Evolutionary conservation across 2,329 filamentous ascomycete species (phyloP), one percentile per base, ranked within the genome.

Genomic region (Fusarium buxicola): DNA sequence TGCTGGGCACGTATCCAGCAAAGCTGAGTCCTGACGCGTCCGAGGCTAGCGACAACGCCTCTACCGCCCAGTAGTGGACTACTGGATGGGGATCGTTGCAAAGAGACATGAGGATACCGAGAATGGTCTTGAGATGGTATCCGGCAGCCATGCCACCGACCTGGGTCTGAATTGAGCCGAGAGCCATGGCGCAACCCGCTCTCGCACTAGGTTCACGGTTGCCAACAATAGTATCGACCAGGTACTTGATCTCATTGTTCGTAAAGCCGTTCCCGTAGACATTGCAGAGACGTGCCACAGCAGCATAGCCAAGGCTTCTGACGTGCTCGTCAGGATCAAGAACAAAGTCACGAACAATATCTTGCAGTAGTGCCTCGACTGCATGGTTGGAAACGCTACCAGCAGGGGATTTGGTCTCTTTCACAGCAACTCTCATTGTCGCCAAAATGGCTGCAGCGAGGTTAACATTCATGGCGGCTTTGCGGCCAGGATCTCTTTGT

Each of bases 101-200:
- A 9, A 99, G 84, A 8, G 95, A 98, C 91, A 98, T 96, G n/a
- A 99, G 81, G 34, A 99, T 96, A 15, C 94, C 91, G n/a, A 97
- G 85, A 45, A 99, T 97, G 2, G 93, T 97, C 80, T 98, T 98
- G 46, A 99, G 83, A 74, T 99, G 95, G 69, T 95, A 93, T 4
- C 94, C 93, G 51, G 95, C 95, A 49, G 95, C 95, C 94, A 99
- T 98, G 54, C 95, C 94, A 55, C 95, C 96, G 30, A 99, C 91
- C 74, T 97, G 93, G 15, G 92, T 91, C 77, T 99, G 94, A 47
- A 99, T 98, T 54, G 90, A 91, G 8, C 95, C 95, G 27, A 99
- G 80, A 11, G 95, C 93, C 81, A 96, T 92, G 13, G 96, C 95
- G 76, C 94, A 99, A 10, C 95, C 95, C 39, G 96, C 94, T 74